A percentile compares a stretch with the other conserved stretches of the same genome.
These are phyloP conservation scores for Raddia distichophylla DNA, from an alignment of 176 grass and related monocot genomes.

Conservation along the genomic window DNA sequence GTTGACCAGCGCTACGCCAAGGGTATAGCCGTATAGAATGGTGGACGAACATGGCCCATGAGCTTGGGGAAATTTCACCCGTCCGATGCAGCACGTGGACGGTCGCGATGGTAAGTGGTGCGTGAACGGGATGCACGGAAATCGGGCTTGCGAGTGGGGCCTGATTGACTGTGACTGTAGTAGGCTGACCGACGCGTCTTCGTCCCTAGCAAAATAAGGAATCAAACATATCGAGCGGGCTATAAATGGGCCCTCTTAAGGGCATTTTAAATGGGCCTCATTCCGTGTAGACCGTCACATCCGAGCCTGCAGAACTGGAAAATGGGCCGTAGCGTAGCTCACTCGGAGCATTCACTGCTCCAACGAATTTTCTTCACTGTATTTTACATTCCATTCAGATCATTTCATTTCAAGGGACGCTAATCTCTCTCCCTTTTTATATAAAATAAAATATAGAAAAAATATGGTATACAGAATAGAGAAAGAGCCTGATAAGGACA, in stretches of 20 bases:
- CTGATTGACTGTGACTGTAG: background rate
- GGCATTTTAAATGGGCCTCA: background rate
- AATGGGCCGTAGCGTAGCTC: background rate
- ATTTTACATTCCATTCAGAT: too few relatives aligned
- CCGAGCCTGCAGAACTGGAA: background rate
- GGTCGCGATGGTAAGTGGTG: accelerated
- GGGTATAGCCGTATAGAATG: background rate
- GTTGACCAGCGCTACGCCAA: constrained; percentile 29
- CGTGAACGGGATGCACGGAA: background rate
- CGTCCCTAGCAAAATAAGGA: too few relatives aligned
- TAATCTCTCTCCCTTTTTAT: too few relatives aligned
- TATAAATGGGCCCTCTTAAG: background rate
- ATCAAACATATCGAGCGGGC: background rate
- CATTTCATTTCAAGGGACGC: too few relatives aligned
- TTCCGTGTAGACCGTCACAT: background rate
- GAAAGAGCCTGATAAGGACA: too few relatives aligned
- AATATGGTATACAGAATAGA: too few relatives aligned
- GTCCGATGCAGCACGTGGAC: background rate
- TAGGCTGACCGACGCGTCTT: background rate
- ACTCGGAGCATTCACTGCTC: too few relatives aligned
- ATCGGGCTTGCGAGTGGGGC: background rate
- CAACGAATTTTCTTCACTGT: too few relatives aligned
- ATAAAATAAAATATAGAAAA: too few relatives aligned
- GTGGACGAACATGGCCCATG: background rate
- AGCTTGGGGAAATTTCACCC: background rate